Base-by-base conservation (phyloP, 2,329 filamentous ascomycete genomes). In the Fusarium vanettenii region DNA sequence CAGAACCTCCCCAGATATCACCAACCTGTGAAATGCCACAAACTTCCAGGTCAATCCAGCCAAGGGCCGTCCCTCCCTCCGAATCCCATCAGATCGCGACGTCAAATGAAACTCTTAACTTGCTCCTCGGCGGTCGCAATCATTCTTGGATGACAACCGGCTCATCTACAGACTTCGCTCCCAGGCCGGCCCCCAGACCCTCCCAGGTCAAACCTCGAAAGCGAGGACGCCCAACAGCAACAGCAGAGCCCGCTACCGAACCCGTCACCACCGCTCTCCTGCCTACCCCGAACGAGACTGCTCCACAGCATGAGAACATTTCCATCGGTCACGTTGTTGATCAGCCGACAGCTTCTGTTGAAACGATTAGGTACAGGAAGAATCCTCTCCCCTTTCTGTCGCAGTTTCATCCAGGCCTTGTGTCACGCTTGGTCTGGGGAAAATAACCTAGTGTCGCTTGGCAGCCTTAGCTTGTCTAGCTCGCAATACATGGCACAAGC, bases 61-160 rank as follows among this genome's bases (percentile, higher is more conserved):
- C 70, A 60, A 57, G 71, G 77, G 71, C 73, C 60, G 65, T 52
- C 61, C 57, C 64, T 57, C 37, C 52, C n/a, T 59, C 66, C 35
- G 69, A 74, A 57, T 52, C 73, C 60, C 69, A 60, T 43, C 81
- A 83, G 69, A 79, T 86, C 67, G 81, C 82, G 29, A 80, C 80
- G 27, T 83, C 83, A 6, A 87, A 87, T 75, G 81, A 82, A 55
- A 86, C 85, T 1, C 62, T 85, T 62, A 84, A 85, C 67, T 70
- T 80, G 29, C 84, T 85, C 71, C 76, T 86, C 25, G 82, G 84
- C 45, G 79, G 80, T 57, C 81, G 80, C 50, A 80, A 79, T 66
- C 83, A 50, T 27, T 66, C 78, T 55, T 81, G 81, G 80, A 80
- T 81, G 76, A 72, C 70, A 33, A 64, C 70, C 59, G 69, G 62